A percentile compares a stretch with the other conserved stretches of the same genome.
phyloP scores from a whole-genome alignment of 176 grass and related monocot genomes.

The Raddia guianensis region DNA sequence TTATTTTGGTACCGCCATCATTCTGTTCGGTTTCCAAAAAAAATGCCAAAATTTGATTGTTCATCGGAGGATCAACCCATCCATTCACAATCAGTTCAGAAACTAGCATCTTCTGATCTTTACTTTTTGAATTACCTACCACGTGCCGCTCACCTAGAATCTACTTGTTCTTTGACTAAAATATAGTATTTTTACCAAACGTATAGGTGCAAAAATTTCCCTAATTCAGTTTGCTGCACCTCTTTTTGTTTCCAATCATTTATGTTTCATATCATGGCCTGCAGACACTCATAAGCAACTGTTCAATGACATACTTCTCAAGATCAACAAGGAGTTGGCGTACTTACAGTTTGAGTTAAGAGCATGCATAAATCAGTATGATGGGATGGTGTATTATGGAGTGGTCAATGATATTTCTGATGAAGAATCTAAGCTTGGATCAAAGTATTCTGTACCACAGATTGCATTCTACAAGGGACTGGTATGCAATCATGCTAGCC shows the following conservation, averaged over 20 bases:
- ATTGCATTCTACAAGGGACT: slow-evolving; percentile 93
- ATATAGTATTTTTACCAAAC: neutral
- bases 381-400: slow-evolving; percentile 73
- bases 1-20: neutral
- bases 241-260: neutral
- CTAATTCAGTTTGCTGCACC: neutral
- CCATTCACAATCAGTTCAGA: neutral
- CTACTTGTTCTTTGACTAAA: neutral
- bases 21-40: neutral
- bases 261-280: slow-evolving; percentile 26
- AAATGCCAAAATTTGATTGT: neutral
- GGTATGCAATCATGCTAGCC: slow-evolving; percentile 45
- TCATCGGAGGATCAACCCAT: neutral
- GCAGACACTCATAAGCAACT: slow-evolving; percentile 54
- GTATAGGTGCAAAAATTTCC: neutral
- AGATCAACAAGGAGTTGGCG: slow-evolving; percentile 74
- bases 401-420: slow-evolving; percentile 84
- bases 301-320: slow-evolving; percentile 72
- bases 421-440: slow-evolving; percentile 82
- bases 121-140: neutral
- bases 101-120: neutral
- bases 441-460: slow-evolving; percentile 85
- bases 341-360: slow-evolving; percentile 83
- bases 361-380: slow-evolving; percentile 84
- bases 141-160: neutral